A percentile compares a stretch with the other conserved stretches of the same genome.
Conservation (phyloP, 2,329 filamentous ascomycete species). For the Ascocoryne sarcoides region DNA sequence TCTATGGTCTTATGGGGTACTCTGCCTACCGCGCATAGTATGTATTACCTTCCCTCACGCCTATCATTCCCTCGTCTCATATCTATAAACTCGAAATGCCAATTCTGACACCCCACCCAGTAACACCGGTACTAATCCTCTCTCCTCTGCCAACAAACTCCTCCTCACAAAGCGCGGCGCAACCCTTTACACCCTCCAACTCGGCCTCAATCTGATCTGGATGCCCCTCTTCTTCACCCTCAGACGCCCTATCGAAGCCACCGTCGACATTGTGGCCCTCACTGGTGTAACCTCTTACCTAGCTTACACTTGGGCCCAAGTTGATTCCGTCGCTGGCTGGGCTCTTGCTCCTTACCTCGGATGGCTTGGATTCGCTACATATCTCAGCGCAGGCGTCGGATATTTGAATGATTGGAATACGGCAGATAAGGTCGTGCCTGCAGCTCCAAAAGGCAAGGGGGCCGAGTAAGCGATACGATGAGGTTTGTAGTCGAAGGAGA, state of each 20-base stretch:
- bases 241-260: conserved; percentile 63
- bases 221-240: conserved; percentile 89
- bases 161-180: conserved; percentile 53
- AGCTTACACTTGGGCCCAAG: conserved; percentile 64
- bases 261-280: conserved; percentile 65
- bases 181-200: conserved; percentile 77
- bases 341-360: conserved; percentile 71
- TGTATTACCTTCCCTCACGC: too few species aligned
- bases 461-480: conserved; percentile 26
- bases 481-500: too few species aligned
- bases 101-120: too few species aligned
- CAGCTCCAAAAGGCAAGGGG: conserved; percentile 16
- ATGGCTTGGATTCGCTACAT: conserved; percentile 84
- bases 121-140: conserved; percentile 33
- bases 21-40: conserved; percentile 75
- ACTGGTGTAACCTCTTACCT: conserved; percentile 66
- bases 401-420: conserved; percentile 62
- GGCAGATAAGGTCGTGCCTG: conserved; percentile 25
- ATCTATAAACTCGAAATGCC: not conserved
- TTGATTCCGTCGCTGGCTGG: conserved; percentile 67
- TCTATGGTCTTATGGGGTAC: conserved; percentile 81
- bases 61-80: not conserved
- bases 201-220: conserved; percentile 78
- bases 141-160: conserved; percentile 16
- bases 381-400: conserved; percentile 63